Base-by-base conservation (phyloP, 2,329 filamentous ascomycete species). In the Cercospora zeina region DNA sequence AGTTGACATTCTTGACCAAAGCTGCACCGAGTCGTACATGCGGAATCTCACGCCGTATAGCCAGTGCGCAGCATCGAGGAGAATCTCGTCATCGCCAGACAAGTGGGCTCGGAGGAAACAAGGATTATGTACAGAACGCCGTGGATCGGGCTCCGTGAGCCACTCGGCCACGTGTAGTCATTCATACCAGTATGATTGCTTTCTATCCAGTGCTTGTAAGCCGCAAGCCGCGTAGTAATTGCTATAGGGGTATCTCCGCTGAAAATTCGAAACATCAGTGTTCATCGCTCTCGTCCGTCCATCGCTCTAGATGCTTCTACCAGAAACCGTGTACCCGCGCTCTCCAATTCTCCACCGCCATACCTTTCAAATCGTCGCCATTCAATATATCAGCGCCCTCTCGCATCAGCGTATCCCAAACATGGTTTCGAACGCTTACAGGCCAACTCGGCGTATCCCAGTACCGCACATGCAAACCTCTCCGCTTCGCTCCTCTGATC, bases 361-460 rank as follows among this genome's bases (percentile, higher is more conserved):
- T 83, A 1, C 73, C 79, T 51, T 71, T 71, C 63, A 87, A 24
- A 70, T 86, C 83, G 76, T 87, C 84, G 1, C 83, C 83, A 68
- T 85, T 86, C 56, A 87, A 68, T 45, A 83, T 77, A 69, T 85
- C 83, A 10, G 81, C 83, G 0, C 83, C 60, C 34, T 85, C 82
- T 31, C 77, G 73, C 10, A 82, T 77, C 16, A 86, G 70, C 19
- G 83, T 74, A 7, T 77, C 75, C 84, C 84, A 86, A 14, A 86
- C 71, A 55, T 79, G 77, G 68, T 85, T 83, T 49, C 83, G 73
- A 70, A 84, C 65, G 42, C 77, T 77, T 4, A 79, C 72, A 1
- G 84, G 84, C 83, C 84, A 86, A 58, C 70, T 74, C 0, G 84
- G 84, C 10, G 83, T 77, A 24, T 77, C 77, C 84, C 84, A 86